Base-by-base conservation (phyloP, 495 filamentous ascomycete species). In the Amorphotheca resinae region DNA sequence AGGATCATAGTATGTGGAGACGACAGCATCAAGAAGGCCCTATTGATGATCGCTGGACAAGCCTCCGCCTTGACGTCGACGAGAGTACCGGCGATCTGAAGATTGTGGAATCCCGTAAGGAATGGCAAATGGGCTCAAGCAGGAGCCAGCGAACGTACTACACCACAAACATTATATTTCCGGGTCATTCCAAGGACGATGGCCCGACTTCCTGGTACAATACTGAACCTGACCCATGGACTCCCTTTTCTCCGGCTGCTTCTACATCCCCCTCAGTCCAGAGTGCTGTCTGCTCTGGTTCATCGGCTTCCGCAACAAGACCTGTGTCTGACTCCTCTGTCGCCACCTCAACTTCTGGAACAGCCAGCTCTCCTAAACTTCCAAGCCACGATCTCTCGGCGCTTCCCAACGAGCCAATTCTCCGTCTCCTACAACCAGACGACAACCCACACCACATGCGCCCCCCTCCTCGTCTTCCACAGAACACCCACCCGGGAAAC, bases 31-130 rank as follows among this genome's bases (percentile, higher is more conserved):
- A 59, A 8, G 84, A 87, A 52, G 84, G 84, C 0, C 79, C 82
- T 2, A 78, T 88, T 43, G 79, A 87, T 50, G 80, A 88, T 52
- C 69, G 78, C 14, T 88, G 82, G 81, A 79, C 74, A 0, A 74
- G 78, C 43, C 62, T 88, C 4, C 72, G 69, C 1, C 60, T 87
- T 1, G 69, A 77, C 17, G 65, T 63, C 34, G 78, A 87, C 43
- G 80, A 88, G 48, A 50, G 55, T 8, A 77, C 73, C 1, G 70
- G 73, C 0, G 55, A 68, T 35, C 61, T 82, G 12, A 65, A 71
- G 33, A 81, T 85, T 33, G 54, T 83, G 6, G 84, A 89, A 59
- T 71, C 74, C 33, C 70, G 84, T 6, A 76, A 76, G 23, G 83
- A 89, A 58, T 87, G 79, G 78, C 66, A 67, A 14, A 46, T 61